Evolutionary conservation across 306 rosid genomes (phyloP).

Genomic region (Pachyrhizus erosus): DNA sequence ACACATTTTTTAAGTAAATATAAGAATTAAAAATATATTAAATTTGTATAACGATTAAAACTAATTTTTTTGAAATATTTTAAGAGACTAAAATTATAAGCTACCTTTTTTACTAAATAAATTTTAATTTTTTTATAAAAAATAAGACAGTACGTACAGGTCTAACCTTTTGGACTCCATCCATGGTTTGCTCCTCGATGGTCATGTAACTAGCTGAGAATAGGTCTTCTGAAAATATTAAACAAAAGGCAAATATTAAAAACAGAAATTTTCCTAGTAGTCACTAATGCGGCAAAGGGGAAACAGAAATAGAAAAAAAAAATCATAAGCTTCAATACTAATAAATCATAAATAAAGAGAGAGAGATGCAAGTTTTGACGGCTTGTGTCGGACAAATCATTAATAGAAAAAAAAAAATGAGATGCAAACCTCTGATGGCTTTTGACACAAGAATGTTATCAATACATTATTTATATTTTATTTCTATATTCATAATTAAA

Average conservation of each 20-base stretch:
- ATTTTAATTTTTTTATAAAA: not conserved
- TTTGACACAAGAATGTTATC: not conserved
- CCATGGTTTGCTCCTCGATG: not conserved
- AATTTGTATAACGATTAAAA: too few species aligned
- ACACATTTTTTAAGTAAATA: too few species aligned
- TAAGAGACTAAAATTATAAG: too few species aligned
- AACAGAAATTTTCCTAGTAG: too few species aligned
- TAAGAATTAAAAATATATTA: too few species aligned
- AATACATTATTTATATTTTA: too few species aligned
- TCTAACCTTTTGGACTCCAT: not conserved
- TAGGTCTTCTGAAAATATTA: not conserved
- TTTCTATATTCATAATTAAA: too few species aligned
- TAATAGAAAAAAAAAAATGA: too few species aligned
- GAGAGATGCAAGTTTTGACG: not conserved
- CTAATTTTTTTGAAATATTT: too few species aligned
- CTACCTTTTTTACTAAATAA: not conserved
- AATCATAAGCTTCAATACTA: not conserved
- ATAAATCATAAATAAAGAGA: too few species aligned
- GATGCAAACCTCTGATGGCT: not conserved
- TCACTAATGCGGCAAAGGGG: not conserved
- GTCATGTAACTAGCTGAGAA: not conserved
- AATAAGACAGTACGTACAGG: not conserved
- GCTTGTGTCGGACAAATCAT: too few species aligned
- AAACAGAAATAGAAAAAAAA: too few species aligned
- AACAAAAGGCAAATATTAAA: not conserved